Evolutionary conservation across 2,329 filamentous ascomycete genomes (phyloP).

Genomic region (Colletotrichum noveboracense): DNA sequence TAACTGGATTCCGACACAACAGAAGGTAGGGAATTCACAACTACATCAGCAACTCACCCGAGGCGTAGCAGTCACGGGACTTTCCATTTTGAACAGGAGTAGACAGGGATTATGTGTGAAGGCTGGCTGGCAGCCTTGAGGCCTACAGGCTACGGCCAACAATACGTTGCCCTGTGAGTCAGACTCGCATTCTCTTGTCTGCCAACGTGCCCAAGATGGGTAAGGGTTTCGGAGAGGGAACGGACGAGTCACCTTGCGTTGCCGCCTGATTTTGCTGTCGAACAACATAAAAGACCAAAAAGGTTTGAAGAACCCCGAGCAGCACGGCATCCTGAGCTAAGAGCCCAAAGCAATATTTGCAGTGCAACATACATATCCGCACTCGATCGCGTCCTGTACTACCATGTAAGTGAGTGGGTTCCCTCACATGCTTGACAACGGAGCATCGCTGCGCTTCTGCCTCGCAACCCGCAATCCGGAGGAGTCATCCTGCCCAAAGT

Average conservation of each 20-base stretch:
- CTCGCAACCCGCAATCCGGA: not conserved
- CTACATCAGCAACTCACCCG: not conserved
- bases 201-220: not conserved
- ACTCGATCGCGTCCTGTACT: not conserved
- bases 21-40: not conserved
- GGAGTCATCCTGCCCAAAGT: not conserved
- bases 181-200: not conserved
- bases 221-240: not conserved
- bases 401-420: not conserved
- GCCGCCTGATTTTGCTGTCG: not conserved
- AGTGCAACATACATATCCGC: not conserved
- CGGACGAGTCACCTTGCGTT: not conserved
- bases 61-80: not conserved
- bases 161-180: conserved; percentile 1
- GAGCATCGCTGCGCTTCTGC: not conserved
- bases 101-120: not conserved
- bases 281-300: not conserved
- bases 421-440: not conserved
- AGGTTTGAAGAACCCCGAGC: not conserved
- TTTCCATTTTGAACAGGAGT: not conserved
- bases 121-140: not conserved
- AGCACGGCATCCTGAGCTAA: not conserved
- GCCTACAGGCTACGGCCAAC: not conserved
- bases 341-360: not conserved
- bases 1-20: not conserved